Evolutionary conservation across 1,139 yeast species (phyloP).

Genomic region (Candida sp.): DNA sequence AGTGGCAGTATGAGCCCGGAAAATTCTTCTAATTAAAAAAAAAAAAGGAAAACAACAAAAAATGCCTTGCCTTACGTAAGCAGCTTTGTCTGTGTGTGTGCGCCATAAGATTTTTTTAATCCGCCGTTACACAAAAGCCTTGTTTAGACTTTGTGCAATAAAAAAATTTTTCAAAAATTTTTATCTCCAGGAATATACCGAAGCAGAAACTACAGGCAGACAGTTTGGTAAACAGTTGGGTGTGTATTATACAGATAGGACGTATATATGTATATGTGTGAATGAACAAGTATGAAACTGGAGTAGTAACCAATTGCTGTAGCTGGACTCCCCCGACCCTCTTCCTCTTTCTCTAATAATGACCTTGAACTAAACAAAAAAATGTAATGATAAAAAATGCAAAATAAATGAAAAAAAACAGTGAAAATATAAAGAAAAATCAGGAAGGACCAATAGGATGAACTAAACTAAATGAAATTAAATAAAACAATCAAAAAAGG

Average conservation of each 20-base stretch:
- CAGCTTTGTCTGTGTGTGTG: background rate
- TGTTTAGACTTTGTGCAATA: too few species aligned
- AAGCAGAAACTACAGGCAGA: too few species aligned
- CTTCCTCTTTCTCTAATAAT: too few species aligned
- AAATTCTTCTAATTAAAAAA: background rate
- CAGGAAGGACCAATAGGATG: too few species aligned
- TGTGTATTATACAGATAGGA: too few species aligned
- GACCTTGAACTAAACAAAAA: background rate
- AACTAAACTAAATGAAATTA: too few species aligned
- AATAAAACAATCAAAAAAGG: background rate
- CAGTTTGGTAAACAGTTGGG: too few species aligned
- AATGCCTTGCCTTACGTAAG: background rate
- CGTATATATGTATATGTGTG: too few species aligned
- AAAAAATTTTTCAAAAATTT: too few species aligned
- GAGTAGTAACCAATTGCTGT: background rate
- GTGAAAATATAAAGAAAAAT: background rate
- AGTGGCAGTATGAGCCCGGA: background rate
- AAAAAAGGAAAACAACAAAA: background rate
- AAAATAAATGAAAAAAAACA: background rate
- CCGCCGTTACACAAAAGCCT: background rate
- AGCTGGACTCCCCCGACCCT: too few species aligned
- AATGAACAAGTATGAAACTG: too few species aligned
- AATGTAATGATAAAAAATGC: background rate
- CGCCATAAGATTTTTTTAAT: background rate
- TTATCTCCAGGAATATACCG: too few species aligned